A percentile compares a stretch with the other conserved stretches of the same genome.
These are phyloP conservation scores for Colletotrichum zoysiae DNA, from an alignment of 2,329 filamentous ascomycete genomes.

Conservation along the genomic window DNA sequence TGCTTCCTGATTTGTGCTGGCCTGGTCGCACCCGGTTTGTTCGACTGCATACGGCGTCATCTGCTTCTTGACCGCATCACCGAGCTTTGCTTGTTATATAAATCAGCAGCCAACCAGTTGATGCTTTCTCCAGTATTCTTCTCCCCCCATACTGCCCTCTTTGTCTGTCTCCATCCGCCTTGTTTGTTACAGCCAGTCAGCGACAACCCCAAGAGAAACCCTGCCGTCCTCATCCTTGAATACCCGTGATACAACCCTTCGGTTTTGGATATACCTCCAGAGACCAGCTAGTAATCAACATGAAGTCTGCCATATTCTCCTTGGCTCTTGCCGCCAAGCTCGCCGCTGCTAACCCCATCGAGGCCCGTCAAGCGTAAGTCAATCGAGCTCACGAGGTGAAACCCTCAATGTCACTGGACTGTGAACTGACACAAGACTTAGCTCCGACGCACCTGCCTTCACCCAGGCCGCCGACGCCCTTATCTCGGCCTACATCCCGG, in stretches of 20 bases:
- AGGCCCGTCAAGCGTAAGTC: conserved; percentile 35
- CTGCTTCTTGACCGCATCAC: conserved; percentile 35
- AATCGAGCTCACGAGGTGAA: background rate
- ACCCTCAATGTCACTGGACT: background rate
- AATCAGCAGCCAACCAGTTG: conserved; percentile 8
- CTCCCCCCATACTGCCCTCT: background rate
- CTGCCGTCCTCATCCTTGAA: background rate
- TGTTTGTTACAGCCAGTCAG: conserved; percentile 23
- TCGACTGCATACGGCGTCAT: conserved; percentile 39
- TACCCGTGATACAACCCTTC: conserved; percentile 13
- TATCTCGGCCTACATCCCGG: conserved; percentile 49
- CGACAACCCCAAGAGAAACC: conserved; percentile 22
- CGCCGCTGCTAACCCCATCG: conserved; percentile 25
- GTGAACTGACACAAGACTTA: conserved; percentile 24
- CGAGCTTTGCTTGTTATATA: conserved; percentile 31
- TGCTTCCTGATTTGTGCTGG: conserved; percentile 35
- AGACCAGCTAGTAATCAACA: conserved; percentile 3
- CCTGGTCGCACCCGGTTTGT: conserved; percentile 34
- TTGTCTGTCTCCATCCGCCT: conserved; percentile 11
- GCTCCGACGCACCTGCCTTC: conserved; percentile 43
- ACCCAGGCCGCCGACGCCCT: conserved; percentile 47
- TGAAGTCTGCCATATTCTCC: conserved; percentile 30
- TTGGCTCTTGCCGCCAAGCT: conserved; percentile 33
- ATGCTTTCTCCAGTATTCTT: background rate
- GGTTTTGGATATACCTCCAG: background rate